These are phyloP conservation scores for Solanum chacoense DNA, from an alignment of 305 asterid genomes.

Conservation along the genomic window DNA sequence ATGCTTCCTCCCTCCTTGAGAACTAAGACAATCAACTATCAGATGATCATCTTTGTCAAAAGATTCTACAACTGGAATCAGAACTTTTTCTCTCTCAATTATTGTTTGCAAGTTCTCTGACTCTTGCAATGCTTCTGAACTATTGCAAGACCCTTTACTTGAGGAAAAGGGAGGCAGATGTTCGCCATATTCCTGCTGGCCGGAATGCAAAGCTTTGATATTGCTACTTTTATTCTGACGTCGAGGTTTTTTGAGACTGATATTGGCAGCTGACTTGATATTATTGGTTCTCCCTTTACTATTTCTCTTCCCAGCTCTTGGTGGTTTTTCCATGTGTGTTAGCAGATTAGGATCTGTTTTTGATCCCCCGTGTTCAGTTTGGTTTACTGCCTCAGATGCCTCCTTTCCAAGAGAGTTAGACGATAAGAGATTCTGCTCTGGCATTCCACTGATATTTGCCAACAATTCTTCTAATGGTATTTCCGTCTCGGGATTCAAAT, in stretches of 20 bases:
- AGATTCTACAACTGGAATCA: conserved; percentile 25
- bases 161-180: background rate
- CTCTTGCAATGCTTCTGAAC: conserved; percentile 14
- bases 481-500: conserved; percentile 11
- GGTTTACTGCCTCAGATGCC: conserved; percentile 21
- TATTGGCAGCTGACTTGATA: conserved; percentile 13
- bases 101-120: conserved; percentile 17
- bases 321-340: conserved; percentile 24
- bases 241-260: conserved; percentile 16
- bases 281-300: conserved; percentile 21
- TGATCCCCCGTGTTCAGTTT: conserved; percentile 20
- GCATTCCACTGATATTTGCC: conserved; percentile 48
- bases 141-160: conserved; percentile 1
- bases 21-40: conserved; percentile 13
- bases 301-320: conserved; percentile 51
- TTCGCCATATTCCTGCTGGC: conserved; percentile 8
- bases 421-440: conserved; percentile 28
- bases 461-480: conserved; percentile 35
- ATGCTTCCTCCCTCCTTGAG: conserved; percentile 19
- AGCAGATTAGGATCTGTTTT: conserved; percentile 24
- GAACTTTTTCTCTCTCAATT: conserved; percentile 19
- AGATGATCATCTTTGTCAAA: conserved; percentile 21
- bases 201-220: conserved; percentile 17
- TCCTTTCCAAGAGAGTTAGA: conserved; percentile 18
- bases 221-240: conserved; percentile 13